Evolutionary conservation across 2,329 filamentous ascomycete genomes (phyloP).

Genomic region (Talaromyces sp.): DNA sequence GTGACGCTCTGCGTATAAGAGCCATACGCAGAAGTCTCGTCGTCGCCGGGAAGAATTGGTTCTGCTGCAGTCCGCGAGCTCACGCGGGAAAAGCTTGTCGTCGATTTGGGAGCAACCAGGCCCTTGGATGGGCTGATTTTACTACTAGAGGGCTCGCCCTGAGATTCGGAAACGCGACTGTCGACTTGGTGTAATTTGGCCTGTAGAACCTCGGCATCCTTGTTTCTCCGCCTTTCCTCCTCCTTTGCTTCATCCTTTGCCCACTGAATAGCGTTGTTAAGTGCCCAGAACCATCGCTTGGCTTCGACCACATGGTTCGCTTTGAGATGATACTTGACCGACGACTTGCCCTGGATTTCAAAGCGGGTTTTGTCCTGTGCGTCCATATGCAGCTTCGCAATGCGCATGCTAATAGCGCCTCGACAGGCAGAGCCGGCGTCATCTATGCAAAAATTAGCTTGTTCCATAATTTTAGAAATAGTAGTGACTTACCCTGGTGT

Average conservation of each 20-base stretch:
- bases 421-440: conserved; percentile 93
- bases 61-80: conserved; percentile 45
- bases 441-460: conserved; percentile 46
- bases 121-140: neutral
- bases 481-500: conserved; percentile 59
- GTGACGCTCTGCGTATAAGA: conserved; percentile 53
- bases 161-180: conserved; percentile 42
- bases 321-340: conserved; percentile 96
- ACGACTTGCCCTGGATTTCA: conserved; percentile 96
- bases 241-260: conserved; percentile 94
- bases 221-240: conserved; percentile 70
- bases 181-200: conserved; percentile 70
- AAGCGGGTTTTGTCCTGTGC: conserved; percentile 96
- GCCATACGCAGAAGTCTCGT: conserved; percentile 48
- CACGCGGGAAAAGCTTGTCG: conserved; percentile 38
- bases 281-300: conserved; percentile 97
- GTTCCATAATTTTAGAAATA: neutral
- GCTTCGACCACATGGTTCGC: conserved; percentile 97
- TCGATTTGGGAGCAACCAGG: conserved; percentile 27
- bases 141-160: conserved; percentile 26
- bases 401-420: conserved; percentile 97
- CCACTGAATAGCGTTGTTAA: conserved; percentile 99
- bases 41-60: conserved; percentile 44
- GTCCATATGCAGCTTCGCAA: conserved; percentile 91
- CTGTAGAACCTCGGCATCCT: conserved; percentile 69